phyloP scores from a whole-genome alignment of 495 filamentous ascomycete genomes.

The Staphylotrichum longicolle region DNA sequence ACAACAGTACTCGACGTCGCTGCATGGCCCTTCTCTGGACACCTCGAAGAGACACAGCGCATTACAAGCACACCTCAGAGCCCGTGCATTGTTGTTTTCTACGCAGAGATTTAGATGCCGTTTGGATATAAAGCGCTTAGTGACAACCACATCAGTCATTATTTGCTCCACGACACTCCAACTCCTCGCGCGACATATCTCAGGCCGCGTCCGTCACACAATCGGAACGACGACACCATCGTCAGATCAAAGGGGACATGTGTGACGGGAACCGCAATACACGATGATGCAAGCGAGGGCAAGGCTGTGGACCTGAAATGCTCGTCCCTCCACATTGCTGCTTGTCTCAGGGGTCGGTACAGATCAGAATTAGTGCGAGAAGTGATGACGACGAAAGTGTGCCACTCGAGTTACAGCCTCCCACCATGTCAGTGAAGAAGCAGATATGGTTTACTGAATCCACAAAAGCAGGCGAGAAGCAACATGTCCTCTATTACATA shows the following conservation, averaged over 20 bases:
- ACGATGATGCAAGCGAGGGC: background rate
- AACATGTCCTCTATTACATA: too few relatives aligned
- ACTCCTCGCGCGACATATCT: background rate
- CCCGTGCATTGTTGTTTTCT: too few relatives aligned
- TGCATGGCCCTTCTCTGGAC: too few relatives aligned
- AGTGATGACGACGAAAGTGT: too few relatives aligned
- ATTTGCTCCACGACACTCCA: background rate
- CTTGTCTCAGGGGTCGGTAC: too few relatives aligned
- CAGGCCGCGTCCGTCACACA: background rate
- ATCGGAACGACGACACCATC: slow-evolving; percentile 3
- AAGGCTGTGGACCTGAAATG: background rate
- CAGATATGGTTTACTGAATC: background rate
- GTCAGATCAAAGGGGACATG: slow-evolving; percentile 1
- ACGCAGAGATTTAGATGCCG: too few relatives aligned
- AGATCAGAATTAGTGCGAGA: too few relatives aligned
- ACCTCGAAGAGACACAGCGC: too few relatives aligned
- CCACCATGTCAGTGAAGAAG: background rate
- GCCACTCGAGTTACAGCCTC: too few relatives aligned
- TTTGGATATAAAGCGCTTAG: background rate
- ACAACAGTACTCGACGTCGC: too few relatives aligned
- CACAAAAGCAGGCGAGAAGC: too few relatives aligned
- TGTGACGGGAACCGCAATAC: background rate
- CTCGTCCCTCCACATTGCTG: background rate
- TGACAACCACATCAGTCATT: background rate
- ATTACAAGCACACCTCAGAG: too few relatives aligned